Conservation (phyloP, 257 asterid genomes). For the Apocynum venetum region DNA sequence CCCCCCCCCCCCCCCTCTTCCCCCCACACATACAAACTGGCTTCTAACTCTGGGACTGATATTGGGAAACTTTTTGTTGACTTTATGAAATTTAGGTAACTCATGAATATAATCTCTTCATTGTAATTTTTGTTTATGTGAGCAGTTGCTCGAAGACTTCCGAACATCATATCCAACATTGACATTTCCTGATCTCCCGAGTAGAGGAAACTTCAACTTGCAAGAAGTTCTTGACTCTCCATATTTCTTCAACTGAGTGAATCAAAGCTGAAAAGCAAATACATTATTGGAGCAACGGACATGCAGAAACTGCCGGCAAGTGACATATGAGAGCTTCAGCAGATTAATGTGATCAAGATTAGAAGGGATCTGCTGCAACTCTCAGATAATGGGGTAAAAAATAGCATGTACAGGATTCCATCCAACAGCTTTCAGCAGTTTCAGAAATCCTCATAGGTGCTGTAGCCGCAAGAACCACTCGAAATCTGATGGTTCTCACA, state of each 20-base stretch:
- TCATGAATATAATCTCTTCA: not conserved
- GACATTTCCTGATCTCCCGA: constrained; percentile 68
- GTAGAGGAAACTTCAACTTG: constrained; percentile 69
- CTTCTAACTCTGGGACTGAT: not conserved
- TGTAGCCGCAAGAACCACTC: not conserved
- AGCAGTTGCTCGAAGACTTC: constrained; percentile 76
- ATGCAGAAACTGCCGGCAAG: not conserved
- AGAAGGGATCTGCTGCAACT: not conserved
- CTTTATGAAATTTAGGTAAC: not conserved
- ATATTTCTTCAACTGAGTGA: constrained; percentile 74
- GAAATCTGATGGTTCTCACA: not conserved
- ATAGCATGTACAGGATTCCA: not conserved
- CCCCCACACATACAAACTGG: no score
- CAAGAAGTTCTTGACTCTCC: constrained; percentile 64
- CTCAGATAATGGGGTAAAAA: not conserved
- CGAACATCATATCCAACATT: constrained; percentile 61
- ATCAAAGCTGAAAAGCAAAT: not conserved
- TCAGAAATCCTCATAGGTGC: not conserved
- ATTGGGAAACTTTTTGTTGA: not conserved
- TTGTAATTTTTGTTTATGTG: not conserved
- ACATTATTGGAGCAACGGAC: not conserved
- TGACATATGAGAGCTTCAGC: not conserved
- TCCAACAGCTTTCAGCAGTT: not conserved
- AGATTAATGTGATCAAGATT: not conserved
- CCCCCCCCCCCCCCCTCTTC: no score